Evolutionary conservation across 2,329 filamentous ascomycete genomes (phyloP), one percentile per base, ranked within the genome.

Genomic region (Aspergillus bombycis): DNA sequence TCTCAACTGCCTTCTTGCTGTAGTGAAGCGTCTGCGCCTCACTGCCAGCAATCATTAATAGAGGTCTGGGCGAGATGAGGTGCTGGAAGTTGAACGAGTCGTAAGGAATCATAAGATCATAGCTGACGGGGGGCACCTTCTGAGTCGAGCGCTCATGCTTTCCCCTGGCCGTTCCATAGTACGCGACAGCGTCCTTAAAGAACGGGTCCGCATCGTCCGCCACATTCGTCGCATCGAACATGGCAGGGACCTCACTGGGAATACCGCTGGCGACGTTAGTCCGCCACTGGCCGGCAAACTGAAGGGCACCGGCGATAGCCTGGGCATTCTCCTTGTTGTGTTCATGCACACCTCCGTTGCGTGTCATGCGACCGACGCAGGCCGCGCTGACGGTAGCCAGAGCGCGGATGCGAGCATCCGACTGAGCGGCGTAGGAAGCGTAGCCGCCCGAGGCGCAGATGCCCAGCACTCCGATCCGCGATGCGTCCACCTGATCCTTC

Each of bases 391-490:
- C 66, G 2, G 76, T 78, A 5, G 76, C 79, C 5, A 79, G 65
- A 3, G 77, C 78, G 54, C 73, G 75, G 65, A 82, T 75, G 21
- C 80, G 78, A 8, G 61, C n/a, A 53, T 82, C 77, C 5, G 75
- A 69, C 57, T 75, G 72, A 19, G 79, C 73, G 0, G 79, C 77
- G 58, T 69, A 74, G 9, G 71, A 65, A 0, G 68, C 71, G 50
- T 80, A 81, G 12, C 68, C 69, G 8, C 80, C 79, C 0, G 72
- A 74, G 1, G 74, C 77, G 61, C 78, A 81, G 48, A 82, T 77
- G 1, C 80, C 79, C 1, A 81, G 63, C 1, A 75, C 72, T 1
- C 74, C 79, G 48, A 82, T 81, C 14, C 67, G 67, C 3, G 73
- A 63, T 0, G 65, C 58, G 52, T 80, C 72, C 19, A 81, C 74